Conservation (phyloP, 1,284 basidiomycete species). For the Schizophyllum commune region DNA sequence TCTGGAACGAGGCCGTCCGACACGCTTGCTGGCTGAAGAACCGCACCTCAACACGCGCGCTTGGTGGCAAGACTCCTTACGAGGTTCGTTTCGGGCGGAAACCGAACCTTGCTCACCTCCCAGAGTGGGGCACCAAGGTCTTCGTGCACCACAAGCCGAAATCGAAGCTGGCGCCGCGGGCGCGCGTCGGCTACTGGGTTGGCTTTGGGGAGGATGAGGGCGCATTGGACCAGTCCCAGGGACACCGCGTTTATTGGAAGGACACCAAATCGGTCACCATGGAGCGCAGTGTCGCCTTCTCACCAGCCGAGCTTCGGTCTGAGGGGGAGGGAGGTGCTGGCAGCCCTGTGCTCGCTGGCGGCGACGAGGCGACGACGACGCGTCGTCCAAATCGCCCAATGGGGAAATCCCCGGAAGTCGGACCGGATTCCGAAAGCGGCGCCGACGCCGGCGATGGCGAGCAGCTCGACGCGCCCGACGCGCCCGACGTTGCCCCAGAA, state of each 20-base stretch:
- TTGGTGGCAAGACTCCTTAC: slow-evolving; percentile 9
- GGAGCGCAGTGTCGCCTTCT: slow-evolving; percentile 2
- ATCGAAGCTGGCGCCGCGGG: slow-evolving; percentile 16
- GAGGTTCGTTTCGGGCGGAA: slow-evolving; percentile 13
- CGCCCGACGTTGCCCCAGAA: too few relatives aligned
- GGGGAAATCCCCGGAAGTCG: background rate
- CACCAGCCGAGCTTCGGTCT: background rate
- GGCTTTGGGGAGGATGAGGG: too few relatives aligned
- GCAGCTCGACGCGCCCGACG: too few relatives aligned
- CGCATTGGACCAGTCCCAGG: slow-evolving; percentile 15
- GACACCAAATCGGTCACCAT: slow-evolving; percentile 1
- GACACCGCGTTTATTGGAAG: slow-evolving; percentile 17
- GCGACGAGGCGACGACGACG: background rate
- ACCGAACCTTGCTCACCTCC: slow-evolving; percentile 13
- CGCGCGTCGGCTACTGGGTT: slow-evolving; percentile 17
- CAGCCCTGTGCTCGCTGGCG: background rate
- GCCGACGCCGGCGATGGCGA: too few relatives aligned
- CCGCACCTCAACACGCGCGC: slow-evolving; percentile 1
- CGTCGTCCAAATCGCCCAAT: too few relatives aligned
- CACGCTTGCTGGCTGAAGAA: slow-evolving; percentile 5
- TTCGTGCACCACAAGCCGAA: slow-evolving; percentile 1
- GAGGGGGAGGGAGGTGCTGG: background rate
- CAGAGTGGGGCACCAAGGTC: slow-evolving; percentile 12
- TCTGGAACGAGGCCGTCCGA: slow-evolving; percentile 4
- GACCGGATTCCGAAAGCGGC: background rate